A percentile compares a stretch with the other conserved stretches of the same genome.
Conservation (phyloP, 225 moss, liverwort and hornwort genomes). For the Pseudoscleropodium purum region DNA sequence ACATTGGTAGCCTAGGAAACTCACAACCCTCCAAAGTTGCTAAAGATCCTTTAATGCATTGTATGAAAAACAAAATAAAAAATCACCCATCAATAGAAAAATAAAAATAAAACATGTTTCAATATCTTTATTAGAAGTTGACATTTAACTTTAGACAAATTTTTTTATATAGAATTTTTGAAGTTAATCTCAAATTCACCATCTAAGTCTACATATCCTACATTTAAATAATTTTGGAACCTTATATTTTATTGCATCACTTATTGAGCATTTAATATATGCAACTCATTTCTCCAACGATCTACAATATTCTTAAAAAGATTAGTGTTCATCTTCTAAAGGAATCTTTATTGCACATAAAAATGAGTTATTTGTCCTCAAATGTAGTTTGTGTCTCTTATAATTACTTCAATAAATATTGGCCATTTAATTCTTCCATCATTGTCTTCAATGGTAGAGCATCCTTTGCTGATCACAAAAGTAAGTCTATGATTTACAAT, state of each 20-base stretch:
- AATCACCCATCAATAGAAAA: not conserved
- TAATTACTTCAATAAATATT: not conserved
- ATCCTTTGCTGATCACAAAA: fast-evolving
- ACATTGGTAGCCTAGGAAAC: too few relatives aligned
- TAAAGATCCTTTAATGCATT: too few relatives aligned
- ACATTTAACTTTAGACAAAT: not conserved
- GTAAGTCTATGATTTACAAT: fast-evolving
- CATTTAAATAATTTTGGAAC: too few relatives aligned
- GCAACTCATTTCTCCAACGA: not conserved
- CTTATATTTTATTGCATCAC: not conserved
- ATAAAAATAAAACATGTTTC: too few relatives aligned
- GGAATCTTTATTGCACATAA: not conserved
- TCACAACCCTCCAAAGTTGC: too few relatives aligned
- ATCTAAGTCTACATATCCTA: not conserved
- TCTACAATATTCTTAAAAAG: too few relatives aligned
- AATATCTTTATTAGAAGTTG: not conserved
- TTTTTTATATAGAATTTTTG: not conserved
- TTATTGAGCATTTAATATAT: not conserved
- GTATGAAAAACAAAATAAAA: not conserved
- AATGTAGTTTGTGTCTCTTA: not conserved
- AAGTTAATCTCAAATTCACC: not conserved
- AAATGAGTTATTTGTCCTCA: not conserved
- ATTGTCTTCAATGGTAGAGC: not conserved
- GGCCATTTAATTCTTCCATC: not conserved
- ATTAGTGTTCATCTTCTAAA: not conserved